Evolutionary conservation across 768 basidiomycete genomes (phyloP), one percentile per base, ranked within the genome.

Genomic region (Lepiota venenata): DNA sequence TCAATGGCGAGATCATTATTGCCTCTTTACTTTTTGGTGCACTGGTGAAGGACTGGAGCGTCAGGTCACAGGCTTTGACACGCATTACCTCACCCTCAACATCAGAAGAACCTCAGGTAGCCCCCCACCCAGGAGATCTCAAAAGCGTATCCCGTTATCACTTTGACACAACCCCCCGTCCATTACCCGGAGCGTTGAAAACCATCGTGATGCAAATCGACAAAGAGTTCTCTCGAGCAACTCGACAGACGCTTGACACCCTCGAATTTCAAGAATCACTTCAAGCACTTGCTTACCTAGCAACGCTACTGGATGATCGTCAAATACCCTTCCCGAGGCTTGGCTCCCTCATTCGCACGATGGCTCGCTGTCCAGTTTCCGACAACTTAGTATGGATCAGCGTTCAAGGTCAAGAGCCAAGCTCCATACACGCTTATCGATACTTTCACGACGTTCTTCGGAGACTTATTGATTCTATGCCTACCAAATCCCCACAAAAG

Each of bases 1-100:
- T 90, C 37, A 88, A 92, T 47, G 88, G 88, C 21, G 91, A 93
- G 63, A 83, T 93, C 46, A 76, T 92, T 38, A 74, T 88, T n/a
- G 89, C 81, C 0, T 84, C 86, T 1, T 68, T 91, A 22, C 69
- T 91, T 4, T 88, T 91, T 52, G 85, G 78, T 1, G 67, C 82
- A 39, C 63, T 88, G 16, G 68, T 88, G 40, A 81, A 85, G 58
- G 85, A 89, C 27, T 86, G 78, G 73, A 80, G 87, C 10, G 70
- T 15, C 16, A 47, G 47, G 20, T 55, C 53, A 14, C 29, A 22
- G 20, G 18, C 29, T 15, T 35, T 47, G 32, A 43, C 50, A 36
- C 40, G 40, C 16, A 51, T 44, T 7, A 15, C 50, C 41, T 10
- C 22, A 11, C 25, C 53, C 20, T 18, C 16, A 16, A n/a, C 35